Conservation (phyloP, 1,284 basidiomycete genomes). For the Cryptococcus maquisensis region DNA sequence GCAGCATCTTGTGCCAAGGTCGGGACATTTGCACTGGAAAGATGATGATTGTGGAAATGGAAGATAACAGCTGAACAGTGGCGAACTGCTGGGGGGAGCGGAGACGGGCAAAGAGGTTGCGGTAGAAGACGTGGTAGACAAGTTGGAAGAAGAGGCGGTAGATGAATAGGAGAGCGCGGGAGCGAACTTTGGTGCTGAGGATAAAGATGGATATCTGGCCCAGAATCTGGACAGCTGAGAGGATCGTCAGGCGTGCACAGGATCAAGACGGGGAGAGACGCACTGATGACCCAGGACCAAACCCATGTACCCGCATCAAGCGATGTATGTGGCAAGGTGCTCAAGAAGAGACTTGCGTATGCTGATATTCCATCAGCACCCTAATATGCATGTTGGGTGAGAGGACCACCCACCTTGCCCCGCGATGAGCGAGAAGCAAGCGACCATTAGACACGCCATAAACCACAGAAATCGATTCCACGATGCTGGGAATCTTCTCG, state of each 20-base stretch:
- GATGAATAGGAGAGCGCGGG: slow-evolving; percentile 54
- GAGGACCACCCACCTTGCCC: slow-evolving; percentile 45
- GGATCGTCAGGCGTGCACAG: too few relatives aligned
- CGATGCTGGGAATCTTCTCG: slow-evolving; percentile 52
- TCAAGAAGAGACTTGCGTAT: slow-evolving; percentile 55
- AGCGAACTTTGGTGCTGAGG: slow-evolving; percentile 53
- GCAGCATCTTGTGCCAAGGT: slow-evolving; percentile 48
- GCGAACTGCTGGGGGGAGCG: slow-evolving; percentile 51
- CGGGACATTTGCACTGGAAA: slow-evolving; percentile 56
- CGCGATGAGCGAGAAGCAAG: slow-evolving; percentile 54
- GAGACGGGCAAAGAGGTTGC: slow-evolving; percentile 47
- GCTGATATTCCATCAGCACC: slow-evolving; percentile 20
- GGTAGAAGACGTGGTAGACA: slow-evolving; percentile 50
- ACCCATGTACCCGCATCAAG: slow-evolving; percentile 57
- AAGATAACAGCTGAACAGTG: slow-evolving; percentile 55
- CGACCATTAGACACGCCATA: slow-evolving; percentile 53
- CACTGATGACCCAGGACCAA: slow-evolving; percentile 54
- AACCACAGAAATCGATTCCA: slow-evolving; percentile 59
- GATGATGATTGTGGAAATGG: slow-evolving; percentile 53
- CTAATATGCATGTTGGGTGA: not conserved
- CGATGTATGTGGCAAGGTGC: slow-evolving; percentile 55
- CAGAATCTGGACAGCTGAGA: slow-evolving; percentile 50
- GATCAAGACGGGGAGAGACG: slow-evolving; percentile 4
- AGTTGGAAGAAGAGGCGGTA: slow-evolving; percentile 53
- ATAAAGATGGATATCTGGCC: slow-evolving; percentile 53